Evolutionary conservation across 2,329 filamentous ascomycete genomes (phyloP).

Genomic region (Hypoxylon sp.): DNA sequence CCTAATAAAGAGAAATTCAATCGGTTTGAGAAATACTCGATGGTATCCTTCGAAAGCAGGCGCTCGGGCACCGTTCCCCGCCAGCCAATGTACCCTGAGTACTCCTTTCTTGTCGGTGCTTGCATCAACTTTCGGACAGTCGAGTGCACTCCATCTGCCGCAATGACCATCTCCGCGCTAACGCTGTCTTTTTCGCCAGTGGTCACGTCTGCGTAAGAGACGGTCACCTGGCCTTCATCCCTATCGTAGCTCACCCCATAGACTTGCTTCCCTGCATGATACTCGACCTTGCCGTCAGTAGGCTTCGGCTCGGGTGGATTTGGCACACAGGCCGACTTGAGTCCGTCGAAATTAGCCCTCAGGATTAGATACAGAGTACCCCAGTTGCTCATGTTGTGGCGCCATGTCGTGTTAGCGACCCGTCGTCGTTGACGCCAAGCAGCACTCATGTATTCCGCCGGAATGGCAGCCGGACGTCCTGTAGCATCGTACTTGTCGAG

Average conservation of each 20-base stretch:
- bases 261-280: slow-evolving; percentile 46
- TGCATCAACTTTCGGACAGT: slow-evolving; percentile 50
- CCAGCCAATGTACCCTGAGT: slow-evolving; percentile 53
- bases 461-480: slow-evolving; percentile 7
- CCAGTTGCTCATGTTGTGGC: slow-evolving; percentile 51
- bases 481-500: slow-evolving; percentile 17
- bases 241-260: slow-evolving; percentile 36
- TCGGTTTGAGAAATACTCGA: slow-evolving; percentile 41
- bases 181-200: slow-evolving; percentile 50
- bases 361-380: slow-evolving; percentile 58
- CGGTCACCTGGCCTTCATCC: slow-evolving; percentile 32
- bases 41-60: slow-evolving; percentile 42
- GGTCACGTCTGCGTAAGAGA: slow-evolving; percentile 46
- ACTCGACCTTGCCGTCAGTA: slow-evolving; percentile 45
- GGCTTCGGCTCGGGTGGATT: slow-evolving; percentile 39
- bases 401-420: slow-evolving; percentile 14
- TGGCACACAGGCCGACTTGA: slow-evolving; percentile 45
- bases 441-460: slow-evolving; percentile 16
- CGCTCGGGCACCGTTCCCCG: slow-evolving; percentile 48
- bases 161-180: slow-evolving; percentile 55
- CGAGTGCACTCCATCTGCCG: slow-evolving; percentile 54
- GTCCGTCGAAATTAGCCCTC: slow-evolving; percentile 59
- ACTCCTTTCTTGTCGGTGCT: slow-evolving; percentile 40
- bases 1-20: slow-evolving; percentile 18
- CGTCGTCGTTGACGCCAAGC: slow-evolving; percentile 9